Conservation (phyloP, 768 basidiomycete species). For the Aureoboletus auriporus region DNA sequence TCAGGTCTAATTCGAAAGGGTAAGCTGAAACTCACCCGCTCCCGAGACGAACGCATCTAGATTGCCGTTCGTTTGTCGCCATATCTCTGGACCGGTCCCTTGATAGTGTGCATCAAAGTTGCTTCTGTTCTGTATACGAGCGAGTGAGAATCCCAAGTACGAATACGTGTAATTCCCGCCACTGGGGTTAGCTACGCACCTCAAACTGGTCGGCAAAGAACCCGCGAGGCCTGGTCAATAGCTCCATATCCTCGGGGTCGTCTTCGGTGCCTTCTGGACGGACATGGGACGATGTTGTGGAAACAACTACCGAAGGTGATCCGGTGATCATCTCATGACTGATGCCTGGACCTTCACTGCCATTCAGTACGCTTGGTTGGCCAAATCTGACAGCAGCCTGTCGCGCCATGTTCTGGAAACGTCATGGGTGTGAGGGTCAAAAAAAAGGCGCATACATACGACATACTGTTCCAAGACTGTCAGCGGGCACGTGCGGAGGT, state of each 20-base stretch:
- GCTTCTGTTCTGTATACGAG: conserved; percentile 55
- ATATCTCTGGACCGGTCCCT: conserved; percentile 93
- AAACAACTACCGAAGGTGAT: conserved; percentile 49
- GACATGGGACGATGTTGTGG: conserved; percentile 45
- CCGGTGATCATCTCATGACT: conserved; percentile 37
- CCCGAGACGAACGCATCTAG: conserved; percentile 87
- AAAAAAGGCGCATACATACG: conserved; percentile 37
- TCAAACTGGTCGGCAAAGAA: conserved; percentile 98
- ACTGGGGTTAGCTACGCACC: conserved; percentile 25
- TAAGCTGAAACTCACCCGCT: conserved; percentile 52
- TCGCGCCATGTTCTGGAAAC: conserved; percentile 76
- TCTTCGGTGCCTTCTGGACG: conserved; percentile 27
- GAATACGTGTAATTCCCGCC: too few species aligned
- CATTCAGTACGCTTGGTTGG: conserved; percentile 26
- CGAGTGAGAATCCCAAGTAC: too few species aligned
- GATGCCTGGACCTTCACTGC: conserved; percentile 15
- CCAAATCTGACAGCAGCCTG: conserved; percentile 77
- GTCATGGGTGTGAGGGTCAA: background rate
- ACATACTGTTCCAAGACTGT: conserved; percentile 47
- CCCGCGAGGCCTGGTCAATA: conserved; percentile 59
- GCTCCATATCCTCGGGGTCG: conserved; percentile 39
- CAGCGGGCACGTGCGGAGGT: background rate
- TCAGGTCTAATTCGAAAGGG: background rate
- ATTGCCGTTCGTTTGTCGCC: conserved; percentile 83
- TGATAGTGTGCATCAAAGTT: conserved; percentile 87